Evolutionary conservation across 2,329 filamentous ascomycete genomes (phyloP).

Genomic region (Lecanosticta acicola): DNA sequence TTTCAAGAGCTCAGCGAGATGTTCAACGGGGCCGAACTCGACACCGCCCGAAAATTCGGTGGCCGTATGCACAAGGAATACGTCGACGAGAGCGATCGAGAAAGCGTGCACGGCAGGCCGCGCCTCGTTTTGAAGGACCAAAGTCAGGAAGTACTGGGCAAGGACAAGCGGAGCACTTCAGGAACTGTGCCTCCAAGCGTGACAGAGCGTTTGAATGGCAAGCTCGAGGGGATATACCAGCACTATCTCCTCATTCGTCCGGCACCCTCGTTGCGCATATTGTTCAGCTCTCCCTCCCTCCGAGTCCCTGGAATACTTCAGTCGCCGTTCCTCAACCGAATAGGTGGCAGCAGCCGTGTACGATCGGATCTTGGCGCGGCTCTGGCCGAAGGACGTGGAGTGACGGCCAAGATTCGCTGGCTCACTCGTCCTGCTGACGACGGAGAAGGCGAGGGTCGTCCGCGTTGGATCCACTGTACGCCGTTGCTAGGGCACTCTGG

Average conservation of each 20-base stretch:
- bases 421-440: conserved; percentile 43
- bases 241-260: conserved; percentile 48
- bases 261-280: conserved; percentile 44
- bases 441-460: conserved; percentile 51
- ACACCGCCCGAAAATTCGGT: conserved; percentile 57
- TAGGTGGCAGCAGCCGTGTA: conserved; percentile 48
- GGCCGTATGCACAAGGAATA: conserved; percentile 58
- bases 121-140: conserved; percentile 47
- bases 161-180: conserved; percentile 14
- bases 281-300: conserved; percentile 47
- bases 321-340: conserved; percentile 44
- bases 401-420: conserved; percentile 72
- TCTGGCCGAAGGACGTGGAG: conserved; percentile 61
- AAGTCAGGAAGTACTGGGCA: conserved; percentile 30
- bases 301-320: conserved; percentile 47
- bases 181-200: conserved; percentile 9
- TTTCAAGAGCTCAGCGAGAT: conserved; percentile 64
- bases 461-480: conserved; percentile 72
- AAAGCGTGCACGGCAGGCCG: conserved; percentile 35
- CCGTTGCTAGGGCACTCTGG: conserved; percentile 63
- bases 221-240: conserved; percentile 51
- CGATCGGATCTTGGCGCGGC: conserved; percentile 53
- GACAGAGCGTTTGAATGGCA: conserved; percentile 35
- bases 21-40: conserved; percentile 62
- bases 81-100: conserved; percentile 44